phyloP scores from a whole-genome alignment of 371 early-diverging fungal genomes.

The Dinochytrium kinnereticum region DNA sequence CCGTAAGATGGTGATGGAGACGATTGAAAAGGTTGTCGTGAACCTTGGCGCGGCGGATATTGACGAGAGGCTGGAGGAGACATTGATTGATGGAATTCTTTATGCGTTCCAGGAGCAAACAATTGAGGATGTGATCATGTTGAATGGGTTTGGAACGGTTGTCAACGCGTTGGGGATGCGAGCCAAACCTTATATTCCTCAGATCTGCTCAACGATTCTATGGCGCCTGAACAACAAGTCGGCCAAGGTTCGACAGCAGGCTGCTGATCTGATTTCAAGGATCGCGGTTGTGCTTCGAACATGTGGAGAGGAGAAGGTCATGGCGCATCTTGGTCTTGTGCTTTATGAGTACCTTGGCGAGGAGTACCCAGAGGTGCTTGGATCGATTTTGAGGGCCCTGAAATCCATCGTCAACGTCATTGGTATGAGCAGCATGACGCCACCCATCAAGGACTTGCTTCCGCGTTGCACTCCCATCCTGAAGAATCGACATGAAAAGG shows the following conservation, averaged over 20 bases:
- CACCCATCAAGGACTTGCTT: constrained; percentile 95
- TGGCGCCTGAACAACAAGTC: constrained; percentile 97
- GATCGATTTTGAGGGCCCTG: constrained; percentile 88
- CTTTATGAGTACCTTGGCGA: constrained; percentile 97
- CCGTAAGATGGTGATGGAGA: constrained; percentile 97
- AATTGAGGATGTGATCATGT: constrained; percentile 86
- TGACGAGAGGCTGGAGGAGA: constrained; percentile 87
- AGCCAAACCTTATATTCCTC: constrained; percentile 89
- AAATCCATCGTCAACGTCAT: constrained; percentile 95
- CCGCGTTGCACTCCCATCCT: constrained; percentile 96
- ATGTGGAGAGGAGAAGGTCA: constrained; percentile 93
- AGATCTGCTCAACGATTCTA: constrained; percentile 90
- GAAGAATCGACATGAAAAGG: constrained; percentile 97
- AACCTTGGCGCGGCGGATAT: constrained; percentile 88
- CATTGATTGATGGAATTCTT: constrained; percentile 93
- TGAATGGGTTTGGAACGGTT: constrained; percentile 95
- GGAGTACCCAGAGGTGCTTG: constrained; percentile 97
- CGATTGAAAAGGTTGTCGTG: constrained; percentile 82
- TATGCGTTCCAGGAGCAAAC: constrained; percentile 97
- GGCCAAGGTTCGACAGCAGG: constrained; percentile 95
- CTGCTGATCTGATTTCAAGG: constrained; percentile 93
- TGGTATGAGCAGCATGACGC: constrained; percentile 97
- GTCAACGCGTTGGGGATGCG: constrained; percentile 89
- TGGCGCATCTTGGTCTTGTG: constrained; percentile 89
- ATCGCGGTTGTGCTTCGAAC: constrained; percentile 92